A percentile compares a stretch with the other conserved stretches of the same genome.
Evolutionary conservation across 2,329 filamentous ascomycete genomes (phyloP).

Genomic region (Trichoderma sp.): DNA sequence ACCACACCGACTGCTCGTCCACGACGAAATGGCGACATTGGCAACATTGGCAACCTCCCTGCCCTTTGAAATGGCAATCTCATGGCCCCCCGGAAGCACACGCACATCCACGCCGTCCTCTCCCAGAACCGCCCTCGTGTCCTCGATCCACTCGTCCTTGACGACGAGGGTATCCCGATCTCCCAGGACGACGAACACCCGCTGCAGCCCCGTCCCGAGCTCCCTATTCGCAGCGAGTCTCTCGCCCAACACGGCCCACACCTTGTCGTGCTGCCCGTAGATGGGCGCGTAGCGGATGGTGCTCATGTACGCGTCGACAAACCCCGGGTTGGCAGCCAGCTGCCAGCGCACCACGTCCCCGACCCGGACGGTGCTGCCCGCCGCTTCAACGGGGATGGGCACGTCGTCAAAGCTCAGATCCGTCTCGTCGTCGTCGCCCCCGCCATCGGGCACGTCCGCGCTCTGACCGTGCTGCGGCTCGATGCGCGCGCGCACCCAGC

Average conservation of each 20-base stretch:
- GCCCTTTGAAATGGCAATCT: constrained; percentile 66
- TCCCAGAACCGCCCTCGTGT: constrained; percentile 61
- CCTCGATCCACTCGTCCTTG: constrained; percentile 64
- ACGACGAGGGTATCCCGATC: constrained; percentile 67
- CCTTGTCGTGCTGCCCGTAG: constrained; percentile 56
- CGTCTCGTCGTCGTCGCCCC: constrained; percentile 39
- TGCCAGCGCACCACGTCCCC: constrained; percentile 71
- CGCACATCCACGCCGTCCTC: constrained; percentile 58
- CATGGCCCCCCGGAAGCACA: constrained; percentile 66
- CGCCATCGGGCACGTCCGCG: constrained; percentile 38
- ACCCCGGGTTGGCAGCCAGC: constrained; percentile 65
- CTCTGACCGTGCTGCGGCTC: constrained; percentile 44
- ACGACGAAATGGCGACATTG: constrained; percentile 42
- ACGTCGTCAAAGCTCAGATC: constrained; percentile 52
- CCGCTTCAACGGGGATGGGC: constrained; percentile 56
- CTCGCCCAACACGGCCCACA: constrained; percentile 61
- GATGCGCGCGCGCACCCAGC: constrained; percentile 55
- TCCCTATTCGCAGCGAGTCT: constrained; percentile 45
- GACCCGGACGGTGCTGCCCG: constrained; percentile 55
- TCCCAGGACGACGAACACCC: constrained; percentile 67
- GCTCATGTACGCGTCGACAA: constrained; percentile 70
- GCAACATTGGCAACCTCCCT: constrained; percentile 59
- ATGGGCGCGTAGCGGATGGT: constrained; percentile 72
- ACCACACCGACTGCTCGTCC: constrained; percentile 32
- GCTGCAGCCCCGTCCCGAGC: constrained; percentile 41